Evolutionary conservation across 306 rosid genomes (phyloP).

Genomic region (barrel medic (Medicago truncatula)): DNA sequence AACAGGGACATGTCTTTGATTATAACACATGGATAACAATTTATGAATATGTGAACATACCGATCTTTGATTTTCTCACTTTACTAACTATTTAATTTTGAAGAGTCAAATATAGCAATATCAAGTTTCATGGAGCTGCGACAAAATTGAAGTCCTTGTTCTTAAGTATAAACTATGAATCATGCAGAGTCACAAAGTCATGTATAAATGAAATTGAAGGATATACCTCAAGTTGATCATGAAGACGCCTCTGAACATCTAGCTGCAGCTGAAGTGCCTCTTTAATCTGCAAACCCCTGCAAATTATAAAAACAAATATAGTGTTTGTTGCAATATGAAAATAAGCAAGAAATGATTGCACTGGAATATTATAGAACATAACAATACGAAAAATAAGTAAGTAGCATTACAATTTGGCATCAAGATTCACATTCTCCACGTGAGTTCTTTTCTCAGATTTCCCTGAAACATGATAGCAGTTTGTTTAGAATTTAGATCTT

Average conservation of each 20-base stretch:
- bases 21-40: no score
- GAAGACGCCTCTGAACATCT: slow-evolving; percentile 90
- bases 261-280: slow-evolving; percentile 91
- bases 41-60: no score
- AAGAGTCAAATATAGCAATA: no score
- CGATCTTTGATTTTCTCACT: no score
- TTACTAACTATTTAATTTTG: no score
- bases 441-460: slow-evolving; percentile 62
- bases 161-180: neutral
- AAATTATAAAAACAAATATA: slow-evolving; percentile 1
- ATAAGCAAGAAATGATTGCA: neutral
- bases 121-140: neutral
- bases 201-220: neutral
- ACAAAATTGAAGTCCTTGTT: neutral
- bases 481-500: slow-evolving; percentile 16
- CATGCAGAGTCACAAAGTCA: neutral
- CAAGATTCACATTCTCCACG: slow-evolving; percentile 55
- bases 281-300: slow-evolving; percentile 77
- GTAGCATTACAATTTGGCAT: slow-evolving; percentile 63
- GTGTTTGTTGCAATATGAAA: neutral
- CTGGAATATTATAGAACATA: neutral
- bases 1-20: no score
- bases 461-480: slow-evolving; percentile 58
- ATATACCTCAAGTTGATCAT: slow-evolving; percentile 90
- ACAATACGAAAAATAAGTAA: slow-evolving; percentile 11